These are phyloP conservation scores for Melampsora abietis-canadensis DNA, from an alignment of 1,284 basidiomycete species.

Conservation along the genomic window DNA sequence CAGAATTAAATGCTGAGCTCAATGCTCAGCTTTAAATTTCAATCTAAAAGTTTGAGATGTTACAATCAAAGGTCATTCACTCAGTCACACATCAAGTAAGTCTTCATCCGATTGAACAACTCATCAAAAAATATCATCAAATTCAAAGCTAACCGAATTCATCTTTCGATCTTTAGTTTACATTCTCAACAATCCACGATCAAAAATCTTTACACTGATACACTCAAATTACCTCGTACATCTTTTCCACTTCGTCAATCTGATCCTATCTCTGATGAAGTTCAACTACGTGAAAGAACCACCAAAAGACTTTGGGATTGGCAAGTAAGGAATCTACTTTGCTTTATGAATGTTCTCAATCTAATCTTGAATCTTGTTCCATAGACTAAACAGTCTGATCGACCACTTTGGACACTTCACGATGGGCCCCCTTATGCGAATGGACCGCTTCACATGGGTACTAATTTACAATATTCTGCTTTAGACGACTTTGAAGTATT, in stretches of 20 bases:
- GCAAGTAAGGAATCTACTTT: constrained; percentile 65
- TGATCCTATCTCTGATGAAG: constrained; percentile 62
- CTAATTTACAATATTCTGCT: constrained; percentile 47
- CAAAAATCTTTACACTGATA: constrained; percentile 60
- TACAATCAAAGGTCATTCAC: too few relatives aligned
- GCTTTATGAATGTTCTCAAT: constrained; percentile 1
- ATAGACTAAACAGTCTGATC: constrained; percentile 57
- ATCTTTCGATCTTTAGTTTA: too few relatives aligned
- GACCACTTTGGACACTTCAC: constrained; percentile 77
- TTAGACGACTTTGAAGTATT: background rate
- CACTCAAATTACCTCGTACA: constrained; percentile 79
- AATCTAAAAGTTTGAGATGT: too few relatives aligned
- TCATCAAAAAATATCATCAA: too few relatives aligned
- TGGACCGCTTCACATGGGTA: constrained; percentile 90
- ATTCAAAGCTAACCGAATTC: too few relatives aligned
- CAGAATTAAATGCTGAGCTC: too few relatives aligned
- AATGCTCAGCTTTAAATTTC: too few relatives aligned
- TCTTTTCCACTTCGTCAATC: constrained; percentile 67
- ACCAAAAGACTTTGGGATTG: constrained; percentile 75
- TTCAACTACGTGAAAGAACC: constrained; percentile 64
- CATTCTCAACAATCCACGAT: background rate
- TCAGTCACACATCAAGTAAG: too few relatives aligned
- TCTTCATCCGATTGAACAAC: too few relatives aligned
- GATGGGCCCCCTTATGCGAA: constrained; percentile 99
- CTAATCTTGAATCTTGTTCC: constrained; percentile 29